phyloP scores from a whole-genome alignment of 2,329 filamentous ascomycete genomes.

The Xylaria hypoxylon region DNA sequence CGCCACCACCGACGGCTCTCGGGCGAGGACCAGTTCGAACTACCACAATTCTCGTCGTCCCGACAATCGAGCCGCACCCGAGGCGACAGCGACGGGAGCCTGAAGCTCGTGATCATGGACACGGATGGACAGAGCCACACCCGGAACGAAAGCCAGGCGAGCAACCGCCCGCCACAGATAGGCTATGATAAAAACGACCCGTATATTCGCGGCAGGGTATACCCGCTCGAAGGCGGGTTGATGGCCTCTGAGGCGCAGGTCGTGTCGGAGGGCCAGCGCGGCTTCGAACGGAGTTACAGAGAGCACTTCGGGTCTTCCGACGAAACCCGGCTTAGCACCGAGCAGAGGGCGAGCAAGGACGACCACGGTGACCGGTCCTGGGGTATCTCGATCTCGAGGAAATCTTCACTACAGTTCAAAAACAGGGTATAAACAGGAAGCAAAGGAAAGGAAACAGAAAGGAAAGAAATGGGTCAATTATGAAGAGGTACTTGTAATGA shows the following conservation, averaged over 20 bases:
- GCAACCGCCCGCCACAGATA: slow-evolving; percentile 6
- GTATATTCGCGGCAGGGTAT: slow-evolving; percentile 40
- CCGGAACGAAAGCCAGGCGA: background rate
- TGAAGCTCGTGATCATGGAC: slow-evolving; percentile 34
- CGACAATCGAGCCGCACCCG: slow-evolving; percentile 20
- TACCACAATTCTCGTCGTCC: slow-evolving; percentile 15
- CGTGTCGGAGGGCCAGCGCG: slow-evolving; percentile 45
- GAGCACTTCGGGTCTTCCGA: slow-evolving; percentile 38
- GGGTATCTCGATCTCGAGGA: slow-evolving; percentile 29
- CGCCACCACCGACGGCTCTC: slow-evolving; percentile 47
- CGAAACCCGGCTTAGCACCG: slow-evolving; percentile 1
- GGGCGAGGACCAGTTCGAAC: slow-evolving; percentile 36
- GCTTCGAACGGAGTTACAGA: slow-evolving; percentile 44
- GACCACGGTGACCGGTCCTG: slow-evolving; percentile 16
- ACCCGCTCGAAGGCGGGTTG: slow-evolving; percentile 39
- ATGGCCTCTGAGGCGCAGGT: slow-evolving; percentile 40
- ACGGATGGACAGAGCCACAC: slow-evolving; percentile 18
- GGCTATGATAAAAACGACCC: slow-evolving; percentile 40
- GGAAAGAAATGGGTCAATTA: too few species aligned
- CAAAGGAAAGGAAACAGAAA: background rate
- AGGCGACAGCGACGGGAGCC: slow-evolving; percentile 35
- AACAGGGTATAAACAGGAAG: background rate
- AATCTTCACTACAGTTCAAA: slow-evolving; percentile 30
- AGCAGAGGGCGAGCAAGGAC: slow-evolving; percentile 20
- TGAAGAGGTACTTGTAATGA: too few species aligned